phyloP scores from a whole-genome alignment of 371 early-diverging fungal species.

The Mucor indicus region DNA sequence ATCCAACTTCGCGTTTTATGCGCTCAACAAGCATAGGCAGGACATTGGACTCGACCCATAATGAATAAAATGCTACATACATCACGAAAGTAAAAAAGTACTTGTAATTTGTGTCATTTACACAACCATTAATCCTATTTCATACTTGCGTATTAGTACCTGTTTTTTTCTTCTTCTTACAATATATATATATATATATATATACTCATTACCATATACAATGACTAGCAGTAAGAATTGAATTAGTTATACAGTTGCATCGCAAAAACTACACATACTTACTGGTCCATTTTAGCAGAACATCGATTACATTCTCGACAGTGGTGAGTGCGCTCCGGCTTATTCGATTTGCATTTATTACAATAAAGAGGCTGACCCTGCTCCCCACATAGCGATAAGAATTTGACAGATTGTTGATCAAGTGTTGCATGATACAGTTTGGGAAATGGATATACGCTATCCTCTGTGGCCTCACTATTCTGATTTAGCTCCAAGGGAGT shows the following conservation, averaged over 20 bases:
- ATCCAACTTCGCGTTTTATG: too few species aligned
- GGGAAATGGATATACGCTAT: neutral
- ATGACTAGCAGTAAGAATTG: too few species aligned
- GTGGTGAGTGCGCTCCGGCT: slow-evolving; percentile 24
- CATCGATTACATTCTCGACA: slow-evolving; percentile 20
- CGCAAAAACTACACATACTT: slow-evolving; percentile 5
- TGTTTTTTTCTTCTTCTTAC: too few species aligned
- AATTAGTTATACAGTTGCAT: too few species aligned
- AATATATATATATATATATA: too few species aligned
- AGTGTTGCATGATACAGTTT: neutral
- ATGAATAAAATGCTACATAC: slow-evolving; percentile 13
- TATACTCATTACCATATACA: slow-evolving; percentile 24
- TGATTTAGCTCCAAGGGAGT: neutral
- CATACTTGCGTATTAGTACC: too few species aligned
- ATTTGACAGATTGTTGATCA: neutral
- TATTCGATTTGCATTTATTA: slow-evolving; percentile 5
- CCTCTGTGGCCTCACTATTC: too few species aligned
- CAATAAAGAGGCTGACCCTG: slow-evolving; percentile 12
- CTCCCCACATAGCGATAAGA: neutral
- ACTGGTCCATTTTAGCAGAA: slow-evolving; percentile 28
- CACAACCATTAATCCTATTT: slow-evolving; percentile 28
- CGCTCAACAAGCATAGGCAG: slow-evolving; percentile 2
- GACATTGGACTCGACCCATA: slow-evolving; percentile 1
- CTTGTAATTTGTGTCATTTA: slow-evolving; percentile 17
- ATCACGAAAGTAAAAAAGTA: slow-evolving; percentile 17